Evolutionary conservation across 73 alveolate species (phyloP).

Genomic region (Uronychia binucleata): DNA sequence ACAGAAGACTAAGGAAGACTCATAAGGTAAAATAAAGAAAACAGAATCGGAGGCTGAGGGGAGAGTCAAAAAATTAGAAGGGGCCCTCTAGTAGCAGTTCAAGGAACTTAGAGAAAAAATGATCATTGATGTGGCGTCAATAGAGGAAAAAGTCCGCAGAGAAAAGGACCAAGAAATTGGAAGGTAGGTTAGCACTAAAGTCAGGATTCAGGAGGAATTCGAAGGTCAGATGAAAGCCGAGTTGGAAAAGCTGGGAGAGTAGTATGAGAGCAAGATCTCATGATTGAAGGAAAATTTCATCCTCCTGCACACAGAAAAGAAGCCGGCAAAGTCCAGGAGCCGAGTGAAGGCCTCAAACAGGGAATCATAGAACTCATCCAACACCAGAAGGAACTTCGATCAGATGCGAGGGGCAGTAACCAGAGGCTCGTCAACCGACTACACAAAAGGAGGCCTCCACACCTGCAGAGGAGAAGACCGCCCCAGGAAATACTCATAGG

Average conservation of each 20-base stretch:
- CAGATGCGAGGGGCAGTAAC: background rate
- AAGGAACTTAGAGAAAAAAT: background rate
- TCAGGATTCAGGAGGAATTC: background rate
- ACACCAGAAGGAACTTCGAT: background rate
- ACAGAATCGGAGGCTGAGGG: background rate
- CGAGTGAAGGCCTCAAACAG: background rate
- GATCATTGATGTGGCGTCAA: background rate
- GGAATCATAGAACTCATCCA: background rate
- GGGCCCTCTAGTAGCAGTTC: background rate
- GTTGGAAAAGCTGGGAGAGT: background rate
- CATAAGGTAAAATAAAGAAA: too few relatives aligned
- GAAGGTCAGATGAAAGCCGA: background rate
- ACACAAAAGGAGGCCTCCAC: background rate
- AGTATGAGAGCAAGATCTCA: background rate
- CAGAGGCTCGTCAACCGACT: background rate
- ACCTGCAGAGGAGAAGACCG: background rate
- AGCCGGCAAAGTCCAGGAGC: background rate
- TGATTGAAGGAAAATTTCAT: background rate
- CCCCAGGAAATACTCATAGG: background rate
- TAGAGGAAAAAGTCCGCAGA: background rate
- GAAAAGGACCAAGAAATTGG: background rate
- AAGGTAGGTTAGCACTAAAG: background rate
- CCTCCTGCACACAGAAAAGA: background rate
- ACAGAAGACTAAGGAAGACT: background rate
- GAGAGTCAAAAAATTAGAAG: background rate